Base-by-base conservation (phyloP, 2,329 filamentous ascomycete genomes). In the Colletotrichum higginsianum region DNA sequence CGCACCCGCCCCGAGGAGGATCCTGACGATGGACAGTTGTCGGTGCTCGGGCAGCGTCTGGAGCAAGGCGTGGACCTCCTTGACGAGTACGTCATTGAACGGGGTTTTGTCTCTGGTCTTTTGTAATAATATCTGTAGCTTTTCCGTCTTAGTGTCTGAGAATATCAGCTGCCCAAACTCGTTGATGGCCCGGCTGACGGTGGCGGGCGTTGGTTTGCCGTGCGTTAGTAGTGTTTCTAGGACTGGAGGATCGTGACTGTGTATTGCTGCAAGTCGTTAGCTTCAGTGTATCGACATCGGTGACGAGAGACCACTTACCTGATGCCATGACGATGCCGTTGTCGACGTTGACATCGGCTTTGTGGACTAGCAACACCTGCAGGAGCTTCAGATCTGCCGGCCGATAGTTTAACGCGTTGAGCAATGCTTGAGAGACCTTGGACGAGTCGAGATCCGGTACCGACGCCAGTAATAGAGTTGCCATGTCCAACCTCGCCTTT, bases 351-450 rank as follows among this genome's bases (percentile, higher is more conserved):
- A 89, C 79, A 68, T 90, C 86, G 2, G 86, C 87, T 26, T 83
- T 82, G 0, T 85, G 81, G 35, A 86, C 82, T 2, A 90, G 77
- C 3, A 91, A 79, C 9, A 87, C 77, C 5, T 79, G 79, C 1
- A 89, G 77, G 2, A 90, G 80, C 15, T 83, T 81, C 75, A 86
- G 82, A 65, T 91, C 89, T 0, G 86, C 81, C 0, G 86, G 85
- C 35, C 81, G 84, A 55, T 83, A 80, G 13, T 81, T 79, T 21
- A 90, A 74, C 0, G 83, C 80, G 16, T 79, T 77, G 6, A 84
- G 77, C 35, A 90, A 75, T 4, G 86, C 84, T 8, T 77, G 75
- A 2, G 84, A 82, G 16, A 87, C 80, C 56, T 87, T 82, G 2
- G 79, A 77, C 0, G 82, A 79, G 1, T 83, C 85, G 12, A 82